phyloP scores from a whole-genome alignment of 345 rosid genomes.

The Melastoma malabathricum region DNA sequence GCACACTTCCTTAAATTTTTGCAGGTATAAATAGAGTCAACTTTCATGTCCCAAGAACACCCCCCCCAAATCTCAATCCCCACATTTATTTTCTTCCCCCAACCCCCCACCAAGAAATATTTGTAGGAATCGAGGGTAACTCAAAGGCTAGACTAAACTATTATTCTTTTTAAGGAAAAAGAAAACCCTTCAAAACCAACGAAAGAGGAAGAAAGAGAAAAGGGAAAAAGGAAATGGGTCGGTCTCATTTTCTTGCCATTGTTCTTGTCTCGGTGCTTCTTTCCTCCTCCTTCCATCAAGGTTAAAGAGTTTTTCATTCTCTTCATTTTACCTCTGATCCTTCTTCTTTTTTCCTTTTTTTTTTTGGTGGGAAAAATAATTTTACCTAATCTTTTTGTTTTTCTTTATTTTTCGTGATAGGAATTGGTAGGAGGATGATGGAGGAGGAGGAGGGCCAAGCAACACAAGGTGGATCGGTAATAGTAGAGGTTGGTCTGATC shows the following conservation, averaged over 20 bases:
- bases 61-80: no score
- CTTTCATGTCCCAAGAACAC: no score
- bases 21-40: no score
- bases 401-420: neutral
- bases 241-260: conserved; percentile 5
- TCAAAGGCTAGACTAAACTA: no score
- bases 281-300: conserved; percentile 4
- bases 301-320: neutral
- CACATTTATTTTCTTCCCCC: no score
- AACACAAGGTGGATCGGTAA: neutral
- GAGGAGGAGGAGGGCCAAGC: neutral
- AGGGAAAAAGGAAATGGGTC: neutral
- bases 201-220: neutral
- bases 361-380: neutral
- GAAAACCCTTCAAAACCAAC: no score
- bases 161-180: no score
- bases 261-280: conserved; percentile 4
- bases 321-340: neutral
- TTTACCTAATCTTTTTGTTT: neutral
- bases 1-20: no score
- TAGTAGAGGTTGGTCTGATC: conserved; percentile 2
- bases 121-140: no score
- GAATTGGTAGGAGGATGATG: conserved; percentile 7
- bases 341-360: neutral
- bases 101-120: no score